A percentile compares a stretch with the other conserved stretches of the same genome.
These are phyloP conservation scores for Pistacia vera DNA, from an alignment of 345 rosid species.

Conservation along the genomic window DNA sequence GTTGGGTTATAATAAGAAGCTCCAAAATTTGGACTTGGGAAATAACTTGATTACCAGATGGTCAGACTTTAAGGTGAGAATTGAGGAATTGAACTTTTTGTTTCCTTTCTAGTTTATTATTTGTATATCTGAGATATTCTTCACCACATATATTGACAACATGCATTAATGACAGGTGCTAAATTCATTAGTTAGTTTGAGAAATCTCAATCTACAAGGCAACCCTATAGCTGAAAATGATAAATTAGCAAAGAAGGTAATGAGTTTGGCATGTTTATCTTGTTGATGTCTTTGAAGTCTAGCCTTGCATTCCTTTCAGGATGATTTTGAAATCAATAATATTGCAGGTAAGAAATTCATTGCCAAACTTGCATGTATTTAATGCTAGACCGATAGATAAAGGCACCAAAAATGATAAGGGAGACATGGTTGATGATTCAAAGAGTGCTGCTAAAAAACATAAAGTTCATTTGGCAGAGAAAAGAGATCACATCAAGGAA, in stretches of 20 bases:
- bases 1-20: constrained; percentile 63
- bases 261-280: background rate
- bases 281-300: background rate
- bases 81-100: background rate
- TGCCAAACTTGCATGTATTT: constrained; percentile 67
- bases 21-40: constrained; percentile 86
- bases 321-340: background rate
- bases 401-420: constrained; percentile 33
- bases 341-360: constrained; percentile 57
- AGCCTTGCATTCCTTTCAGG: background rate
- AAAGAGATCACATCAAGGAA: constrained; percentile 16
- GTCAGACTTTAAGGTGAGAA: constrained; percentile 75
- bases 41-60: constrained; percentile 68
- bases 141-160: constrained; percentile 6
- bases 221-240: constrained; percentile 76
- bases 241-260: constrained; percentile 72
- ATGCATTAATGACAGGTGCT: constrained; percentile 51
- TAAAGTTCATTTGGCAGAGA: constrained; percentile 29
- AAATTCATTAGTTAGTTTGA: constrained; percentile 54
- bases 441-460: constrained; percentile 20
- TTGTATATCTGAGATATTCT: constrained; percentile 5
- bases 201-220: constrained; percentile 80
- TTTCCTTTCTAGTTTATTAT: background rate
- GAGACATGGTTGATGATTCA: constrained; percentile 20
- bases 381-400: constrained; percentile 69